phyloP scores from a whole-genome alignment of 805 yeast genomes.

The Yamadazyma tumulicola region DNA sequence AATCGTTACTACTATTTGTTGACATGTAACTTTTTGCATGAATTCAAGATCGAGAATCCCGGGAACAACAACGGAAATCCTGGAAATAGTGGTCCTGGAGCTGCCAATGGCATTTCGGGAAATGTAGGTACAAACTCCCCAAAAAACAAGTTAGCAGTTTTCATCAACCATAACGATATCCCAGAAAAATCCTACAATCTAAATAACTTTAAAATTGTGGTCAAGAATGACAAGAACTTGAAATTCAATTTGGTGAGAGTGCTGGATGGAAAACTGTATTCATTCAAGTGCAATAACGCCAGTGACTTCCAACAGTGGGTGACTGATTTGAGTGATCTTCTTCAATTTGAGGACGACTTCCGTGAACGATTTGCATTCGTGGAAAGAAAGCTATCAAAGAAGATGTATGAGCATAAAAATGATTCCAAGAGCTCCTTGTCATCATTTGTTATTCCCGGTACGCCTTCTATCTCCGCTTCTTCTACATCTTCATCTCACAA shows the following conservation, averaged over 20 bases:
- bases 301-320: conserved; percentile 52
- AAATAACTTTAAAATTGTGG: conserved; percentile 31
- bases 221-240: conserved; percentile 29
- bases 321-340: conserved; percentile 51
- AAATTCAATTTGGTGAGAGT: conserved; percentile 32
- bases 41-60: conserved; percentile 31
- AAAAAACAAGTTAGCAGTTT: conserved; percentile 37
- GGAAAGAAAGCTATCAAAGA: conserved; percentile 35
- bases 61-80: not conserved
- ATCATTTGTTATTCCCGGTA: conserved; percentile 2
- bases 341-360: conserved; percentile 42
- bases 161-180: conserved; percentile 36
- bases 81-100: not conserved
- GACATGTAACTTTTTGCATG: conserved; percentile 43
- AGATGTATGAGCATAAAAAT: not conserved
- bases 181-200: conserved; percentile 41
- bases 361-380: conserved; percentile 48
- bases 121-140: conserved; percentile 4
- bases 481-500: not conserved
- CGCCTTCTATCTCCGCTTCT: conserved; percentile 1
- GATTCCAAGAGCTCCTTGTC: conserved; percentile 3
- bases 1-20: conserved; percentile 34
- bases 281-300: conserved; percentile 43
- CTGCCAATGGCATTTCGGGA: conserved; percentile 4
- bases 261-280: conserved; percentile 25